Evolutionary conservation across 2,329 filamentous ascomycete genomes (phyloP).

Genomic region (Chaetomium globosum): DNA sequence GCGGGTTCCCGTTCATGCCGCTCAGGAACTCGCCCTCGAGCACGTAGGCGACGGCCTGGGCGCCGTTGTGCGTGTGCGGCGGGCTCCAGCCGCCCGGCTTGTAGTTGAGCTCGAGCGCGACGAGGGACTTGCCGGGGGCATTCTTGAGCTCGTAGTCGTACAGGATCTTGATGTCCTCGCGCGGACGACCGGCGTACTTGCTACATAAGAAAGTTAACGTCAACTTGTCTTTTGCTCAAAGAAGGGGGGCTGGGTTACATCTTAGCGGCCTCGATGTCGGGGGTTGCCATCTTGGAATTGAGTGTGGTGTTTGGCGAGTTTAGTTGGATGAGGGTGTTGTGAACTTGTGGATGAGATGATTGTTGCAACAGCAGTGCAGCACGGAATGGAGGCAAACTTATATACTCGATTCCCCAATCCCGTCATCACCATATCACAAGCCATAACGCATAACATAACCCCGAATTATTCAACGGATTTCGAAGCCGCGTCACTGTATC

Average conservation of each 20-base stretch:
- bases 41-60: constrained; percentile 47
- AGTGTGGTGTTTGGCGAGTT: not conserved
- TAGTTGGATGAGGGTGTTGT: not conserved
- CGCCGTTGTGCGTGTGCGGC: constrained; percentile 51
- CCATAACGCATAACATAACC: not conserved
- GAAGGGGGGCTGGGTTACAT: not conserved
- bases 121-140: constrained; percentile 45
- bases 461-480: not conserved
- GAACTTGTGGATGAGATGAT: not conserved
- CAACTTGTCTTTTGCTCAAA: no score
- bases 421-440: not conserved
- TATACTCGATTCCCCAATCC: not conserved
- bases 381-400: not conserved
- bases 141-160: constrained; percentile 44
- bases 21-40: constrained; percentile 47
- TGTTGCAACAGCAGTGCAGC: not conserved
- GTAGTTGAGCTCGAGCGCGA: constrained; percentile 45
- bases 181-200: constrained; percentile 23
- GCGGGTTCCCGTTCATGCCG: constrained; percentile 53
- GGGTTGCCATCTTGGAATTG: constrained; percentile 6
- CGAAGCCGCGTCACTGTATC: not conserved
- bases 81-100: constrained; percentile 46
- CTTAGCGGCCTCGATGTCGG: constrained; percentile 16
- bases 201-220: not conserved
- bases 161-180: constrained; percentile 24